phyloP scores from a whole-genome alignment of 1,139 yeast species.

The Kluyveromyces sp. region DNA sequence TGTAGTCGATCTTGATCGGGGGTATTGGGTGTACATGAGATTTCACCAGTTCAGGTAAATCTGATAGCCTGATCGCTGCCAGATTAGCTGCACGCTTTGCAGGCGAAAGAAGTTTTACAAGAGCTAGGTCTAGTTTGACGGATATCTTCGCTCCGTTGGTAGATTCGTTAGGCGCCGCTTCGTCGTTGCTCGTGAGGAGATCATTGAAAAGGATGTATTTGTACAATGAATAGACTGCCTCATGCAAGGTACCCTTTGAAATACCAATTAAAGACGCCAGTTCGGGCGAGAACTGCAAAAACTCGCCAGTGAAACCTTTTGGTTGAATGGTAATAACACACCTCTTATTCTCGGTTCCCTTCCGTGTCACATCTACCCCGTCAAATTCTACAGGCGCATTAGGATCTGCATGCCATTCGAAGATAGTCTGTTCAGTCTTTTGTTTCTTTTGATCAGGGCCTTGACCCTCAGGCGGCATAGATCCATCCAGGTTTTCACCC shows the following conservation, averaged over 20 bases:
- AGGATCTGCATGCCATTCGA: slow-evolving; percentile 66
- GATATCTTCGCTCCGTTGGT: slow-evolving; percentile 44
- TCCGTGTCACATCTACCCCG: slow-evolving; percentile 79
- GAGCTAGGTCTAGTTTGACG: slow-evolving; percentile 62
- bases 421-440: slow-evolving; percentile 30
- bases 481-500: slow-evolving; percentile 16
- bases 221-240: slow-evolving; percentile 78
- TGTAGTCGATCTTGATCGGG: slow-evolving; percentile 72
- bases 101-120: slow-evolving; percentile 44
- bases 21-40: slow-evolving; percentile 62
- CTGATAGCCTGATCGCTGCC: slow-evolving; percentile 51
- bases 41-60: slow-evolving; percentile 64
- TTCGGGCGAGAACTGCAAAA: slow-evolving; percentile 53
- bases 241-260: slow-evolving; percentile 77
- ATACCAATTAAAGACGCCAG: slow-evolving; percentile 69
- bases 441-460: slow-evolving; percentile 9
- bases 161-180: slow-evolving; percentile 14
- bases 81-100: slow-evolving; percentile 8
- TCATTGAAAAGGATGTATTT: slow-evolving; percentile 49
- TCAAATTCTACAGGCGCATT: slow-evolving; percentile 58
- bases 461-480: slow-evolving; percentile 3
- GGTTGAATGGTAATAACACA: slow-evolving; percentile 74
- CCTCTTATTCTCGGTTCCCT: slow-evolving; percentile 60
- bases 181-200: slow-evolving; percentile 19
- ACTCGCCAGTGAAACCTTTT: slow-evolving; percentile 60